A percentile compares a stretch with the other conserved stretches of the same genome.
Conservation (phyloP, 192 early-diverging fungal species). For the Coemansia sp. region DNA sequence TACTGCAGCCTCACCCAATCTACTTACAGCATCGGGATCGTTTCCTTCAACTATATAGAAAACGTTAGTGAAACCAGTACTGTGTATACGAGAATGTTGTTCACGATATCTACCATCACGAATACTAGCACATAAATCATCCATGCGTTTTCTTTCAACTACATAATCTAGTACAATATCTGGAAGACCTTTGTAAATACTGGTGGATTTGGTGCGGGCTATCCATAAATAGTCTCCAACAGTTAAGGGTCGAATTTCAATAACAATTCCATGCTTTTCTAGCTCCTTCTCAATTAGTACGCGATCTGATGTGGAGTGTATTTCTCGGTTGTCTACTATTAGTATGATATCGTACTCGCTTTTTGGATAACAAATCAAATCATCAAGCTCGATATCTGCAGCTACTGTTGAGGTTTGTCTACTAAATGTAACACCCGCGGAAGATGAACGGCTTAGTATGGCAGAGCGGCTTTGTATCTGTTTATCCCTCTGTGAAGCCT, state of each 20-base stretch:
- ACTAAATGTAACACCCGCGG: conserved; percentile 18
- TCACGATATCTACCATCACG: conserved; percentile 91
- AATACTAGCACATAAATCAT: conserved; percentile 88
- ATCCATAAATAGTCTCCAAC: conserved; percentile 93
- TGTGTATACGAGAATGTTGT: conserved; percentile 82
- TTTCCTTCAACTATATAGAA: conserved; percentile 89
- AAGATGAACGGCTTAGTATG: conserved; percentile 10
- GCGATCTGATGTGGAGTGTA: conserved; percentile 66
- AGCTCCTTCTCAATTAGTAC: conserved; percentile 71
- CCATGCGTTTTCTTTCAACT: conserved; percentile 92
- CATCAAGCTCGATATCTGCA: conserved; percentile 18
- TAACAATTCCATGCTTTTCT: conserved; percentile 55
- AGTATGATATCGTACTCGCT: conserved; percentile 59
- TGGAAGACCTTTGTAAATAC: conserved; percentile 17
- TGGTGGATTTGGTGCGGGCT: conserved; percentile 56
- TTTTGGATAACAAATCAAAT: conserved; percentile 26
- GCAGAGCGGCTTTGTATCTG: conserved; percentile 8
- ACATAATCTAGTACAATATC: conserved; percentile 82
- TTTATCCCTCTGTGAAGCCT: neutral
- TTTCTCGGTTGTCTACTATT: conserved; percentile 82
- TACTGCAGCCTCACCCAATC: conserved; percentile 64
- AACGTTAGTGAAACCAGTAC: conserved; percentile 68
- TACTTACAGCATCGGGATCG: conserved; percentile 59
- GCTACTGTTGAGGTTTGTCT: conserved; percentile 30
- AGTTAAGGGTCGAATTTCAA: conserved; percentile 63